Evolutionary conservation across 306 rosid species (phyloP), one percentile per base, ranked within the genome.

Genomic region (Quercus dentata): DNA sequence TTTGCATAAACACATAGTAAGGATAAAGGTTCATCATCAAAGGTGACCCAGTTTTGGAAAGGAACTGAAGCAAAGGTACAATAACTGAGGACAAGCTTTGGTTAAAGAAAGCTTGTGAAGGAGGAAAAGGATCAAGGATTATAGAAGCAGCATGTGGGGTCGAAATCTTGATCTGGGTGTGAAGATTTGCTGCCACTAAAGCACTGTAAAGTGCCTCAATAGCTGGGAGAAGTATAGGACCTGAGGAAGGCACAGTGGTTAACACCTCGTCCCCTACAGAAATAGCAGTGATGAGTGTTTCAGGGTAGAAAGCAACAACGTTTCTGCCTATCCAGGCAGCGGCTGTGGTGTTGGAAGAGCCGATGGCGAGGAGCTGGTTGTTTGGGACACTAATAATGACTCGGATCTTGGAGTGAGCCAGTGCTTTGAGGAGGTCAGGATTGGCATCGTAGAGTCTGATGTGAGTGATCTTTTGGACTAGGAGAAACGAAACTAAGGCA

Each of bases 211-310:
- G 96, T 5, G 91, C 84, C 55, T 84, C 69, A 21, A 92, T 76
- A 12, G 97, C 98, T 0, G 97, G 93, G 10, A 94, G 90, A 15
- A 94, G 84, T 14, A 94, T 35, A 38, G 94, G 96, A 2, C 89
- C 89, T 0, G 91, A 87, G 30, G 94, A 89, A 19, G 97, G 92
- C 8, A 94, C 80, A 1, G 96, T 86, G 61, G 94, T 92, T 3
- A 94, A 74, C 12, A 94, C 94, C 84, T 94, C 98, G 21, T 94
- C 98, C 17, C 98, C 98, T 52, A 94, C 94, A 21, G 93, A 81
- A 75, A 94, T 78, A 19, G 77, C 90, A 3, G 92, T 33, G 81
- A 94, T 90, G 56, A 88, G 87, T 2, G 98, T 94, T 1, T 69
- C 20, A 1, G 98, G 98, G 86, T 80, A 84, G 87, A 25, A 76